phyloP scores from a whole-genome alignment of 2,329 filamentous ascomycete genomes.

The Penicillium frequentans region DNA sequence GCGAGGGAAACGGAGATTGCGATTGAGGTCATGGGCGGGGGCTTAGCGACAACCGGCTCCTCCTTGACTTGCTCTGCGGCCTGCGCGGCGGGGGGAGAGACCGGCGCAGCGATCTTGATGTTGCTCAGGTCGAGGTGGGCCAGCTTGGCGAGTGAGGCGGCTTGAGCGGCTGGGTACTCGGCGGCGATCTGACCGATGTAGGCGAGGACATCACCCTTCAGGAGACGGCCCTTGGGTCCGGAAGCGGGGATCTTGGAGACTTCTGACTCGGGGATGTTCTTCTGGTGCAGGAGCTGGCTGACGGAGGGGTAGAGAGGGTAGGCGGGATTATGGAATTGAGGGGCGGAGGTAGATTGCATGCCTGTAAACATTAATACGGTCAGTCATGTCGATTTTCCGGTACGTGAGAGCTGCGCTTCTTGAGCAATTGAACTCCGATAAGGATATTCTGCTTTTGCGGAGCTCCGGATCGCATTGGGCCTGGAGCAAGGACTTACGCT shows the following conservation, averaged over 20 bases:
- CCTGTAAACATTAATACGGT: constrained; percentile 22
- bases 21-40: constrained; percentile 46
- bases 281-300: constrained; percentile 73
- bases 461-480: not conserved
- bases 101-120: constrained; percentile 72
- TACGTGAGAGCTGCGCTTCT: not conserved
- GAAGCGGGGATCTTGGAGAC: constrained; percentile 80
- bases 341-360: constrained; percentile 35
- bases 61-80: constrained; percentile 35
- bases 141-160: constrained; percentile 70
- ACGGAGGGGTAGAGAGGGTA: constrained; percentile 71
- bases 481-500: constrained; percentile 33
- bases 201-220: constrained; percentile 94
- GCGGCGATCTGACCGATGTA: constrained; percentile 77
- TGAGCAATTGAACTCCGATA: not conserved
- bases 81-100: constrained; percentile 29
- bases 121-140: constrained; percentile 90
- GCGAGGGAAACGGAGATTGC: constrained; percentile 75
- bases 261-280: constrained; percentile 73
- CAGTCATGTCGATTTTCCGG: constrained; percentile 3
- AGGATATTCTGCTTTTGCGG: not conserved
- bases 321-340: constrained; percentile 42
- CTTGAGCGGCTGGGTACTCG: constrained; percentile 69
- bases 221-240: constrained; percentile 80
- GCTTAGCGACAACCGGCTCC: constrained; percentile 23